Conservation (phyloP, 257 asterid species). For the Solanum clarkiae region DNA sequence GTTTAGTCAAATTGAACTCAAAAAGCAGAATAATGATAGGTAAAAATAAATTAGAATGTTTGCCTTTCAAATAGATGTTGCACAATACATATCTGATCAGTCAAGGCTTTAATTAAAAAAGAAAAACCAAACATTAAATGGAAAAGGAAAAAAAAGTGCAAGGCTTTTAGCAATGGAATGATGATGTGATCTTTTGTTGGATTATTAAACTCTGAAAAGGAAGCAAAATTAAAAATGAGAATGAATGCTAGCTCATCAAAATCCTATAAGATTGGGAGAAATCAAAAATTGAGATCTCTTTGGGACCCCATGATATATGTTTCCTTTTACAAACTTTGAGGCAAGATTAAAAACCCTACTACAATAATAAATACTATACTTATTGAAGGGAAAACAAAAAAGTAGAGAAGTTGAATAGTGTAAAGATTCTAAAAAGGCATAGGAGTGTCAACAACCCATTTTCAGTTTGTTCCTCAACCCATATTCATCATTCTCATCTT, state of each 20-base stretch:
- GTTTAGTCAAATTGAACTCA: too few species aligned
- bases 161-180: background rate
- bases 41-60: too few species aligned
- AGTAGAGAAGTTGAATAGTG: background rate
- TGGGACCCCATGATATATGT: background rate
- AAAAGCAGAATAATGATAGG: too few species aligned
- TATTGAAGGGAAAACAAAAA: background rate
- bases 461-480: constrained; percentile 22
- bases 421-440: background rate
- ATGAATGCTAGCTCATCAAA: constrained; percentile 5
- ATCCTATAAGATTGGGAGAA: background rate
- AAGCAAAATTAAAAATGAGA: background rate
- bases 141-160: background rate
- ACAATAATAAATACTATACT: background rate
- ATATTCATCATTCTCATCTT: constrained; percentile 28
- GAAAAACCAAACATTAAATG: background rate
- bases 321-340: constrained; percentile 40
- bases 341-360: constrained; percentile 19
- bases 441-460: constrained; percentile 32
- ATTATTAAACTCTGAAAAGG: background rate
- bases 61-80: too few species aligned
- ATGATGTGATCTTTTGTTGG: background rate
- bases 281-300: background rate
- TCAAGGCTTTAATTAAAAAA: background rate
- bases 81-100: rapidly evolving